Conservation (phyloP, 352 stramenopile species). For the Phytopythium montanum region DNA sequence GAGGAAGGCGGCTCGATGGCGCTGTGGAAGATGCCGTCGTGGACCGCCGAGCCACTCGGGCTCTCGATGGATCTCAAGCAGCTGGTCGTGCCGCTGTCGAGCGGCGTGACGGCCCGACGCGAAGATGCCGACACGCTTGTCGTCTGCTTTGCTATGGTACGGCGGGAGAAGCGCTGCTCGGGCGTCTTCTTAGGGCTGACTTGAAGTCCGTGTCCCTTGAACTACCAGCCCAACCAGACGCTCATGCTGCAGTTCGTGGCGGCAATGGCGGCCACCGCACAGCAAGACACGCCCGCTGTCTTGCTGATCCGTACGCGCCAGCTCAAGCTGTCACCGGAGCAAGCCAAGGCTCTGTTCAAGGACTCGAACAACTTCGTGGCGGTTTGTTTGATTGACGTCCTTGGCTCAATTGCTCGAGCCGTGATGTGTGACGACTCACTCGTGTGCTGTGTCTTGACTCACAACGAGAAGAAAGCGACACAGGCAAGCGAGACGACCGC, state of each 20-base stretch:
- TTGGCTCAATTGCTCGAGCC: not conserved
- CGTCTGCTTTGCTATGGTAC: conserved; percentile 44
- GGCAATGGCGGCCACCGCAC: conserved; percentile 15
- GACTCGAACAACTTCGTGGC: conserved; percentile 8
- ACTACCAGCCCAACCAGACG: conserved; percentile 28
- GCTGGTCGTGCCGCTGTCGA: conserved; percentile 55
- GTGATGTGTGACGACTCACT: not conserved
- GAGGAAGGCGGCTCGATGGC: conserved; percentile 21
- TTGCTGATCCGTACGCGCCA: conserved; percentile 50
- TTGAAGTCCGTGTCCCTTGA: not conserved
- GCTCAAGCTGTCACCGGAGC: conserved; percentile 34
- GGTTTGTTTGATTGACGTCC: conserved; percentile 2
- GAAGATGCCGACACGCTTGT: conserved; percentile 23
- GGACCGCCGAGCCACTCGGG: conserved; percentile 40
- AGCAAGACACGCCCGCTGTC: conserved; percentile 5
- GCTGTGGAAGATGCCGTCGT: conserved; percentile 49
- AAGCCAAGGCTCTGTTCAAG: conserved; percentile 34
- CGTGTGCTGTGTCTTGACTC: not conserved
- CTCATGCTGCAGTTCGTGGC: conserved; percentile 49
- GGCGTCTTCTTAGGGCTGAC: not conserved
- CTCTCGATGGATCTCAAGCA: conserved; percentile 30
- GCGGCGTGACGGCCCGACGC: conserved; percentile 22
- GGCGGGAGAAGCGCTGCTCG: too few relatives aligned
- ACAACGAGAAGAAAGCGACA: conserved; percentile 23
- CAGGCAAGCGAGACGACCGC: conserved; percentile 20